A percentile compares a stretch with the other conserved stretches of the same genome.
Conservation (phyloP, 208 protist genomes). For the Endotrypanum monterogeii region DNA sequence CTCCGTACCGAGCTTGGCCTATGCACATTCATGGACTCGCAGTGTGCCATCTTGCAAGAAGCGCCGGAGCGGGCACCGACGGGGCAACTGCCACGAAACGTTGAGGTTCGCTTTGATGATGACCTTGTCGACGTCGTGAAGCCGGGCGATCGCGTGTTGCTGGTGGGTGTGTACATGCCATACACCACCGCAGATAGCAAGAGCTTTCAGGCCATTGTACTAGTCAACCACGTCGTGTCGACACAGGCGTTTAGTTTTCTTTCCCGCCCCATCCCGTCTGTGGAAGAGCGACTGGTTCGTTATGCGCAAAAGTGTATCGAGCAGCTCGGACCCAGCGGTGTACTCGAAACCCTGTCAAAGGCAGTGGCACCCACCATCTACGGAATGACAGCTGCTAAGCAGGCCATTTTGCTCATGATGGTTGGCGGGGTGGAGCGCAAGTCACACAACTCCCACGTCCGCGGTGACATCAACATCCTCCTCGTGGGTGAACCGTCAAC, state of each 20-base stretch:
- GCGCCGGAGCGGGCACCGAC: slow-evolving; percentile 97
- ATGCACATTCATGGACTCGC: slow-evolving; percentile 97
- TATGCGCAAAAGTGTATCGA: slow-evolving; percentile 75
- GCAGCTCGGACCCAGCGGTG: slow-evolving; percentile 64
- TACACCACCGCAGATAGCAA: slow-evolving; percentile 84
- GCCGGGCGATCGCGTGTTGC: slow-evolving; percentile 95
- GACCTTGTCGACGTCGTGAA: slow-evolving; percentile 98
- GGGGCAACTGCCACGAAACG: slow-evolving; percentile 97
- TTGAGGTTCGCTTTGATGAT: slow-evolving; percentile 97
- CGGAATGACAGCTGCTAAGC: slow-evolving; percentile 97
- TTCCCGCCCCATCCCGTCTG: slow-evolving; percentile 41
- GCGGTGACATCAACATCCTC: slow-evolving; percentile 99
- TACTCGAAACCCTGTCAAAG: slow-evolving; percentile 78
- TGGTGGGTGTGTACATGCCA: slow-evolving; percentile 96
- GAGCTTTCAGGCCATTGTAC: slow-evolving; percentile 93
- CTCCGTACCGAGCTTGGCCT: slow-evolving; percentile 98
- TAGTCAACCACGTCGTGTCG: slow-evolving; percentile 93
- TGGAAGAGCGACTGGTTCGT: slow-evolving; percentile 68
- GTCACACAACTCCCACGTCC: slow-evolving; percentile 95
- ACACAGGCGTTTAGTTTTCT: slow-evolving; percentile 58
- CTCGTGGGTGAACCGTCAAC: slow-evolving; percentile 99
- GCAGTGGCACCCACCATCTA: slow-evolving; percentile 99
- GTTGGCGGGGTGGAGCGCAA: slow-evolving; percentile 97
- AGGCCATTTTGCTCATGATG: slow-evolving; percentile 96
- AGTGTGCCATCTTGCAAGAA: slow-evolving; percentile 97